These are phyloP conservation scores for Talaromyces amestolkiae DNA, from an alignment of 2,329 filamentous ascomycete genomes.

Conservation along the genomic window DNA sequence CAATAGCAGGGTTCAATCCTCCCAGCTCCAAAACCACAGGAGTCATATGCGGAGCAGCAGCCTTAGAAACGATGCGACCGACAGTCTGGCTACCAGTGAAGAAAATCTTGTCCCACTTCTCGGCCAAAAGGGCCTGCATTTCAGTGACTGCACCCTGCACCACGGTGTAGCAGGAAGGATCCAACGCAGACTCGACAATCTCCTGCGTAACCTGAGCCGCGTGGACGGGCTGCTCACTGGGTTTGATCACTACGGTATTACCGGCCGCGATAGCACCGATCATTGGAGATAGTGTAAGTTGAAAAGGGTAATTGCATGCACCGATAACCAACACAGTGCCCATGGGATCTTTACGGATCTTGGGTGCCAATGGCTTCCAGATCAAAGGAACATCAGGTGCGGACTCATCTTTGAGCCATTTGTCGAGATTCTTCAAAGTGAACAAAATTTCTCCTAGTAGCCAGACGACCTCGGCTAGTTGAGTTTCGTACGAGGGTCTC, in stretches of 20 bases:
- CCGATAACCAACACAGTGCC: conserved; percentile 83
- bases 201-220: conserved; percentile 76
- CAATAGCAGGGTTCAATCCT: conserved; percentile 85
- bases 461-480: conserved; percentile 74
- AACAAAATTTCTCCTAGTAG: conserved; percentile 77
- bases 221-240: conserved; percentile 75
- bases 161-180: conserved; percentile 70
- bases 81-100: conserved; percentile 82
- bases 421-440: conserved; percentile 71
- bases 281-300: conserved; percentile 73
- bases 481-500: conserved; percentile 73
- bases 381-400: conserved; percentile 66
- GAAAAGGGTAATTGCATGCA: conserved; percentile 90
- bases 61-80: conserved; percentile 83
- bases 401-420: conserved; percentile 79
- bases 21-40: conserved; percentile 88
- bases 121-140: conserved; percentile 75
- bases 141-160: conserved; percentile 80
- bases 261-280: conserved; percentile 90
- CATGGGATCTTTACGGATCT: conserved; percentile 81
- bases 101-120: conserved; percentile 97
- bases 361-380: conserved; percentile 68
- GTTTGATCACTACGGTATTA: conserved; percentile 87
- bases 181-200: conserved; percentile 72
- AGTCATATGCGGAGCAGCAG: conserved; percentile 83